phyloP scores from a whole-genome alignment of 208 protist genomes.

The Wallacemonas sp. region DNA sequence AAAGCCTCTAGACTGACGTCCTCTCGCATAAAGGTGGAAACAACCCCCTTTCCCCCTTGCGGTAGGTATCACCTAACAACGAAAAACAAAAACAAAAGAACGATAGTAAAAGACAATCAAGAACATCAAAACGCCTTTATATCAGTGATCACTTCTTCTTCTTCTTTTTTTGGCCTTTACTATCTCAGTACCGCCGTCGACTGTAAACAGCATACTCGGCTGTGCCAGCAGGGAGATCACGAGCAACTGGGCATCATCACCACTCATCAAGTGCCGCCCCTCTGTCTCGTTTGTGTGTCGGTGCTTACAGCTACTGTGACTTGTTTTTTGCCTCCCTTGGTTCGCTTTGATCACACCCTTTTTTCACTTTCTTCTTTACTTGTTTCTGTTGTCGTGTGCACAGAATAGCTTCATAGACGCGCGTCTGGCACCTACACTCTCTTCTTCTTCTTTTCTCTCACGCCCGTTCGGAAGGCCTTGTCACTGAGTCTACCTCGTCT shows the following conservation, averaged over 20 bases:
- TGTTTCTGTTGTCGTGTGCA: neutral
- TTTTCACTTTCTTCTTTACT: neutral
- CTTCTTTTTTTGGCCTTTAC: neutral
- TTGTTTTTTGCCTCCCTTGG: neutral
- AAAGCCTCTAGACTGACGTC: too few relatives aligned
- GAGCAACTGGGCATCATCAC: too few relatives aligned
- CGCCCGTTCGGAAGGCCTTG: too few relatives aligned
- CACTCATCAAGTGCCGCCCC: too few relatives aligned
- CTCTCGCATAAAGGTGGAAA: too few relatives aligned
- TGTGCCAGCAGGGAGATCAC: too few relatives aligned
- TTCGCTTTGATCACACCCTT: neutral
- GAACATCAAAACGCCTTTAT: neutral
- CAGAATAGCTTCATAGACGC: too few relatives aligned
- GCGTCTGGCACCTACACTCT: too few relatives aligned
- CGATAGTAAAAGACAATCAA: neutral
- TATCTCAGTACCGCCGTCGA: too few relatives aligned
- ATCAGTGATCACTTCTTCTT: constrained; percentile 5
- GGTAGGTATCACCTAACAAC: neutral
- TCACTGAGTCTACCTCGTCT: too few relatives aligned
- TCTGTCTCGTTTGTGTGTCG: neutral
- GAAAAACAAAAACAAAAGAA: neutral
- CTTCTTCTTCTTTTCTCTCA: neutral
- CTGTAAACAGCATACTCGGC: too few relatives aligned
- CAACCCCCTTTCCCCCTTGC: neutral
- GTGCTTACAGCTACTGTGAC: too few relatives aligned